Conservation (phyloP, 257 asterid genomes). For the Gardenia jasminoides region DNA sequence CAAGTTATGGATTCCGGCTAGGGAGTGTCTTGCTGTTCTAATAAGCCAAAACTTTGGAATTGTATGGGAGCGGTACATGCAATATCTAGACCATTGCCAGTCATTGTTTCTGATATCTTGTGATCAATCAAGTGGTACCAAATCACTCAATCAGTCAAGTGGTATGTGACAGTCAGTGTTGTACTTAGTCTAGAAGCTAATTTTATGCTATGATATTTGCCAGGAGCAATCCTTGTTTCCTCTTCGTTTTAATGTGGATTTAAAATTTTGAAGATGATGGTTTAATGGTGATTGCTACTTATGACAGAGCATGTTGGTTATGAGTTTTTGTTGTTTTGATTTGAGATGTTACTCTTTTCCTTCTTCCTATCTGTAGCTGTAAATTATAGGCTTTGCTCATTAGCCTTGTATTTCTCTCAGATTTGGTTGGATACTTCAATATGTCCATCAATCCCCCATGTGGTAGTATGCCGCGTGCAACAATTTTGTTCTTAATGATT, state of each 20-base stretch:
- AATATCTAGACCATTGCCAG: conserved; percentile 57
- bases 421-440: conserved; percentile 59
- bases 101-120: conserved; percentile 47
- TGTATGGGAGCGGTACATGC: conserved; percentile 64
- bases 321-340: not conserved
- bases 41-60: conserved; percentile 48
- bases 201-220: not conserved
- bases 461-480: conserved; percentile 51
- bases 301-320: not conserved
- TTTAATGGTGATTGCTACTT: not conserved
- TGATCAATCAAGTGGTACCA: conserved; percentile 35
- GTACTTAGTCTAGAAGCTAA: not conserved
- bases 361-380: not conserved
- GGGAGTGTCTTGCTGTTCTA: conserved; percentile 66
- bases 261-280: not conserved
- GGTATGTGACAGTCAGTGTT: conserved; percentile 39
- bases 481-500: conserved; percentile 63
- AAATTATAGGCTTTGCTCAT: not conserved
- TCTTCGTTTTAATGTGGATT: not conserved
- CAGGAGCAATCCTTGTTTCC: not conserved
- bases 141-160: conserved; percentile 28
- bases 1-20: conserved; percentile 66
- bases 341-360: not conserved
- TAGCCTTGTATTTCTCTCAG: conserved; percentile 36
- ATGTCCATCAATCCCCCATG: conserved; percentile 36